Conservation (phyloP, 805 yeast genomes). For the Sugiyamaella mastotermitis region DNA sequence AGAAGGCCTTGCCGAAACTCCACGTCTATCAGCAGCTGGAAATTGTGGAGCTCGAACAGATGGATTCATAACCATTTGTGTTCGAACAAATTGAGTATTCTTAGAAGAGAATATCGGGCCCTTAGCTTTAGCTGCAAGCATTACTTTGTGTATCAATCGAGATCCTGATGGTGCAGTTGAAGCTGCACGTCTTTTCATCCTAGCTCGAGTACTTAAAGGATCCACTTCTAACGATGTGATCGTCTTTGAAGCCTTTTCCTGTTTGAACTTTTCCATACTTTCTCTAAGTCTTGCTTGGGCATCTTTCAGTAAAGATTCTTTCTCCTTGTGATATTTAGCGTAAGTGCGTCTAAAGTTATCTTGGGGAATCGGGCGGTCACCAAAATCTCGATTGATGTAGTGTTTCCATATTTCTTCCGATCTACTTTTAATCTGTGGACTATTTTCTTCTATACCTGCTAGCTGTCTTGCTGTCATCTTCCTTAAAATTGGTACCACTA, state of each 20-base stretch:
- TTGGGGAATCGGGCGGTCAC: conserved; percentile 27
- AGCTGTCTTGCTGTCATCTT: conserved; percentile 30
- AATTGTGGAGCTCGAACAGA: not conserved
- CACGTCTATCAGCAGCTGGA: not conserved
- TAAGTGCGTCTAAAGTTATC: conserved; percentile 25
- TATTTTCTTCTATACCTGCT: conserved; percentile 24
- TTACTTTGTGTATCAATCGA: conserved; percentile 17
- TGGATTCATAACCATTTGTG: not conserved
- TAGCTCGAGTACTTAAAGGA: conserved; percentile 16
- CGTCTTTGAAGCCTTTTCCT: conserved; percentile 23
- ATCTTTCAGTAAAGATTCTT: conserved; percentile 40
- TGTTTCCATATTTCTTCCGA: conserved; percentile 32
- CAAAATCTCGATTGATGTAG: conserved; percentile 28
- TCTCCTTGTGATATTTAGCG: conserved; percentile 30
- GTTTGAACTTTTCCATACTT: conserved; percentile 24
- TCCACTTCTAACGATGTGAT: conserved; percentile 21
- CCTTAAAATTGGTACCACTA: conserved; percentile 32
- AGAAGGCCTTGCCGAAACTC: not conserved
- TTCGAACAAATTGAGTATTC: conserved; percentile 15
- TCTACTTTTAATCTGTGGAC: conserved; percentile 27
- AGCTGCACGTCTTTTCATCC: conserved; percentile 11
- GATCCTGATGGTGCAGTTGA: conserved; percentile 16
- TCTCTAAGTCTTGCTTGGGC: conserved; percentile 34
- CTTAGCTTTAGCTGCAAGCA: conserved; percentile 11
- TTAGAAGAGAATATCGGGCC: conserved; percentile 20